Evolutionary conservation across 1,139 yeast genomes (phyloP).

Genomic region (Lodderomyces parapsilosis): DNA sequence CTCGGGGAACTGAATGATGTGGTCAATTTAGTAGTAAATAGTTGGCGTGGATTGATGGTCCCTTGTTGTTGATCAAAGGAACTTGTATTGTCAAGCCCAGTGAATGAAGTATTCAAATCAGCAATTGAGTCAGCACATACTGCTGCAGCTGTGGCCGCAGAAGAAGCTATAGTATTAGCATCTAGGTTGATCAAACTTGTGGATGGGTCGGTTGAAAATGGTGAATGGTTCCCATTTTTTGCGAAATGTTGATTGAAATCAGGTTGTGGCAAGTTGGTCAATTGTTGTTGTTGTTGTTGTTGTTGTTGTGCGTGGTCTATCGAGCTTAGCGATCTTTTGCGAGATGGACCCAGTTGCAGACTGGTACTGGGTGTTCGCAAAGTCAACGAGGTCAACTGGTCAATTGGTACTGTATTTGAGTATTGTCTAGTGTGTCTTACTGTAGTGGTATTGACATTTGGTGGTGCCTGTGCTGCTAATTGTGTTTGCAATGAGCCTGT

Average conservation of each 20-base stretch:
- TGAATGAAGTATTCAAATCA: not conserved
- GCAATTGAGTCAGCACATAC: slow-evolving; percentile 8
- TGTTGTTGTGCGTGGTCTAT: slow-evolving; percentile 2
- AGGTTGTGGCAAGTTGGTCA: slow-evolving; percentile 10
- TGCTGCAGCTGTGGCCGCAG: slow-evolving; percentile 12
- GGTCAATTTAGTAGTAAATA: slow-evolving; percentile 19
- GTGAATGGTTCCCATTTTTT: slow-evolving; percentile 4
- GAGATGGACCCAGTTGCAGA: slow-evolving; percentile 6
- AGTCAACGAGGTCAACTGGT: slow-evolving; percentile 31
- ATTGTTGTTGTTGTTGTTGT: slow-evolving; percentile 8
- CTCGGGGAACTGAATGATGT: slow-evolving; percentile 18
- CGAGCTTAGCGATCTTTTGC: not conserved
- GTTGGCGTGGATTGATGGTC: slow-evolving; percentile 37
- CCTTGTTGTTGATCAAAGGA: slow-evolving; percentile 15
- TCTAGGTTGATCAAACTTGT: slow-evolving; percentile 11
- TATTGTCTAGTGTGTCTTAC: slow-evolving; percentile 15
- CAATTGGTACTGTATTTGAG: slow-evolving; percentile 22
- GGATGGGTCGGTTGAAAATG: slow-evolving; percentile 6
- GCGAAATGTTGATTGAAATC: slow-evolving; percentile 10
- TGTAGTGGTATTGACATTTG: not conserved
- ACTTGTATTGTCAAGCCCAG: not conserved
- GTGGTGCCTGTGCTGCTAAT: slow-evolving; percentile 3
- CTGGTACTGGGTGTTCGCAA: slow-evolving; percentile 16
- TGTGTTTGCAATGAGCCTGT: slow-evolving; percentile 9
- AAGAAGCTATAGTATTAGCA: slow-evolving; percentile 11